Evolutionary conservation across 441 rosid species (phyloP), one percentile per base, ranked within the genome.

Genomic region (Erodium texanum): DNA sequence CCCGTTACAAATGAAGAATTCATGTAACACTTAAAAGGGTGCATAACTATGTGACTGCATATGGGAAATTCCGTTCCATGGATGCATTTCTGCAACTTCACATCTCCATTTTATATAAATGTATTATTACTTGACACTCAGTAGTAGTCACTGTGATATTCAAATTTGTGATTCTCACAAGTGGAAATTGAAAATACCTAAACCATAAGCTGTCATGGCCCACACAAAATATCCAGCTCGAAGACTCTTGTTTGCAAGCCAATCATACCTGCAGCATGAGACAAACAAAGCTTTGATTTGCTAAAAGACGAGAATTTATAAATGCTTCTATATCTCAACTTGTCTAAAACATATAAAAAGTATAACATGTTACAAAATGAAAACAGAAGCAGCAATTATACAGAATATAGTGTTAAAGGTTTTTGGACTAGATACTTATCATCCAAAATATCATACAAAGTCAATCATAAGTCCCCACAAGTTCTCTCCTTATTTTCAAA

Each of bases 131-230:
- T 41, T 43, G 52, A 43, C 15, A 11, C 14, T 7, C 9, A 36
- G n/a, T 11, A 11, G 16, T 12, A 43, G 52, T 58, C 27, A 19
- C 62, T 5, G 1, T 19, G 14, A n/a, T 56, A 19, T 56, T 18
- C 23, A 7, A 54, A 34, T 5, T 48, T 27, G 66, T 15, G 19
- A 15, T 27, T 8, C 29, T 20, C 45, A 10, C 45, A 15, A 27
- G 45, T 64, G 18, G 32, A 24, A 27, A 24, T 61, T 12, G 24
- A 24, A 23, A 24, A 6, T 81, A 84, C 87, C 85, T 78, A 77
- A 50, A 41, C 87, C 85, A 70, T 84, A 84, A 24, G 87, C 84
- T 66, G 80, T 70, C 87, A 82, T 78, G 62, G 85, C 81, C 87
- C 87, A 82, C 67, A 82, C 62, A 66, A 84, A 84, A 71, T 84